phyloP scores from a whole-genome alignment of 2,329 filamentous ascomycete species.

The Penicillium corylophilum region DNA sequence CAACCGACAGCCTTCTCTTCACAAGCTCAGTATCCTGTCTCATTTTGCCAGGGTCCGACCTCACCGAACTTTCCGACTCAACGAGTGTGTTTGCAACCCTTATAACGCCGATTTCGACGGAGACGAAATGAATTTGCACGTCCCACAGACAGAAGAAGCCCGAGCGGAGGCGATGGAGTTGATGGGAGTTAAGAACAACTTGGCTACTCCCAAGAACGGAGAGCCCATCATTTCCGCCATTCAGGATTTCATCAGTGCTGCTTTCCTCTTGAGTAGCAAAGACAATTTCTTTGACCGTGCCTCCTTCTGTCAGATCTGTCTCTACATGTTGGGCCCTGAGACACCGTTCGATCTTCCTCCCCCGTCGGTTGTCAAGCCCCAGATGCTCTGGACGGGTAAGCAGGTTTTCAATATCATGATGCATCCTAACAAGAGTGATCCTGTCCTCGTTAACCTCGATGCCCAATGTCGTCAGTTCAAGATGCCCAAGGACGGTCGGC shows the following conservation, averaged over 20 bases:
- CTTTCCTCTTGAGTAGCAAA: conserved; percentile 87
- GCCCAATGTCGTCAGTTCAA: conserved; percentile 80
- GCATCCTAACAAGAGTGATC: conserved; percentile 80
- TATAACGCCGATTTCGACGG: conserved; percentile 99
- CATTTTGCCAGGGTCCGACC: conserved; percentile 91
- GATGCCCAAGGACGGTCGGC: conserved; percentile 38
- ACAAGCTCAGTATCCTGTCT: conserved; percentile 98
- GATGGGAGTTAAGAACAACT: conserved; percentile 97
- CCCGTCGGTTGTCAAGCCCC: conserved; percentile 80
- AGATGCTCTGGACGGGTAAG: conserved; percentile 92
- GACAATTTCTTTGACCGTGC: conserved; percentile 89
- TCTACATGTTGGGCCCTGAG: conserved; percentile 86
- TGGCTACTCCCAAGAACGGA: conserved; percentile 94
- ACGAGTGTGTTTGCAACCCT: conserved; percentile 96
- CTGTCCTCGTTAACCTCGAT: conserved; percentile 86
- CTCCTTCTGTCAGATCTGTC: conserved; percentile 84
- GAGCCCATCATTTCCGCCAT: conserved; percentile 98
- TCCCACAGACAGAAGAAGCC: conserved; percentile 96
- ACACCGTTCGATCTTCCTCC: conserved; percentile 80
- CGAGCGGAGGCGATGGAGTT: conserved; percentile 90
- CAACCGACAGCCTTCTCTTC: conserved; percentile 94
- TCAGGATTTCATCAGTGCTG: conserved; percentile 97
- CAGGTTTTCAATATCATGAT: conserved; percentile 91
- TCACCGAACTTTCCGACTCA: conserved; percentile 92
- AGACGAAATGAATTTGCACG: conserved; percentile 98